phyloP scores from a whole-genome alignment of 768 basidiomycete species.

The Hericium erinaceus region DNA sequence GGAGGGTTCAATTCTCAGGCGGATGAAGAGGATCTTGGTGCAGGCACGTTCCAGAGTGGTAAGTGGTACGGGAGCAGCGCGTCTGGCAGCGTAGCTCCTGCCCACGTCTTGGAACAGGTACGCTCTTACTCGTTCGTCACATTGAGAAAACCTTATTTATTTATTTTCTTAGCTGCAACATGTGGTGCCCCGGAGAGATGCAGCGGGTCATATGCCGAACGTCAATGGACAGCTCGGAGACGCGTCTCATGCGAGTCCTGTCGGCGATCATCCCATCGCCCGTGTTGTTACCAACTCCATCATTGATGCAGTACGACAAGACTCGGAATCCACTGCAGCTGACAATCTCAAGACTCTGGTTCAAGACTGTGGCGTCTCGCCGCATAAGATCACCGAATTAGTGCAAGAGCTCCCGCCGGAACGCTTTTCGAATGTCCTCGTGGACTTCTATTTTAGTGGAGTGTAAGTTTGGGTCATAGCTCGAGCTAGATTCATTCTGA shows the following conservation, averaged over 20 bases:
- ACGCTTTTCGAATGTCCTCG: conserved; percentile 62
- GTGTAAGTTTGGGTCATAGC: conserved; percentile 39
- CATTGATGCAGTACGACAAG: conserved; percentile 34
- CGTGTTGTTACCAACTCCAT: conserved; percentile 23
- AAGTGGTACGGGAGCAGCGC: conserved; percentile 83
- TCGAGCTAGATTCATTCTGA: background rate
- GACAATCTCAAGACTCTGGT: conserved; percentile 82
- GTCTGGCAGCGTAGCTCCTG: conserved; percentile 74
- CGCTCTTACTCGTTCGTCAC: conserved; percentile 2
- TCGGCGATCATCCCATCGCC: conserved; percentile 18
- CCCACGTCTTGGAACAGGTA: conserved; percentile 73
- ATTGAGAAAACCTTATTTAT: background rate
- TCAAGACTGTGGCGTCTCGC: conserved; percentile 87
- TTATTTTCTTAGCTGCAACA: conserved; percentile 37
- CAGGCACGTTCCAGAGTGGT: conserved; percentile 73
- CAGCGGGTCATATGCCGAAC: conserved; percentile 13
- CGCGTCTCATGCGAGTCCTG: conserved; percentile 6
- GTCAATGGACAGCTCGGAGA: background rate
- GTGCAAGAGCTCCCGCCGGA: conserved; percentile 81
- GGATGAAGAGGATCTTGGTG: conserved; percentile 69
- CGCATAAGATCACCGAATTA: conserved; percentile 84
- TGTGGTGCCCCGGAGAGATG: conserved; percentile 29
- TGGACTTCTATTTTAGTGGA: conserved; percentile 72
- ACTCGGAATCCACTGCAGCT: conserved; percentile 45
- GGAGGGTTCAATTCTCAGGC: conserved; percentile 65